Evolutionary conservation across 768 basidiomycete genomes (phyloP).

Genomic region (Boletus rubroflammeus): DNA sequence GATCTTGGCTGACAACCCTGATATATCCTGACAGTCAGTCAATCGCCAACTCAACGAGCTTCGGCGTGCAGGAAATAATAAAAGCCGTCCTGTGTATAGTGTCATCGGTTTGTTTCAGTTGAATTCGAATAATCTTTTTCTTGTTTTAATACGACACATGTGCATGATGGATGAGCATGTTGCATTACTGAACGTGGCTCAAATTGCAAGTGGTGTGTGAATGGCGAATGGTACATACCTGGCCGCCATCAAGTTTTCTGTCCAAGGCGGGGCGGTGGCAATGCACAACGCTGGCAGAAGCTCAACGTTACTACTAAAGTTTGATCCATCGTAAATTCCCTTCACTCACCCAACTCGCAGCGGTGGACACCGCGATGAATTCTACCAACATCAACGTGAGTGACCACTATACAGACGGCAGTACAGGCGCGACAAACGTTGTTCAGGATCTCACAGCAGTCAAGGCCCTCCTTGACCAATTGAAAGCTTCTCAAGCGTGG

Average conservation of each 20-base stretch:
- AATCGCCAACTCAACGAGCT: not conserved
- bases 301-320: not conserved
- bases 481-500: slow-evolving; percentile 69
- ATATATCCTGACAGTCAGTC: not conserved
- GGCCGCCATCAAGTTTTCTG: not conserved
- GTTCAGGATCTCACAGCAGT: slow-evolving; percentile 62
- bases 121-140: not conserved
- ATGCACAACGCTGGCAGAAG: not conserved
- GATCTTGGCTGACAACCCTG: not conserved
- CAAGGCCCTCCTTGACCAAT: slow-evolving; percentile 65
- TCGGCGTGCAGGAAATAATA: not conserved
- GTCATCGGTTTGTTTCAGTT: not conserved
- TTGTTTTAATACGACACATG: not conserved
- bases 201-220: not conserved
- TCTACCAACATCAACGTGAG: slow-evolving; percentile 61
- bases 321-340: not conserved
- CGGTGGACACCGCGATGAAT: slow-evolving; percentile 3
- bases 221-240: not conserved
- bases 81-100: not conserved
- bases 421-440: not conserved
- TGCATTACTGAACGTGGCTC: not conserved
- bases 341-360: not conserved
- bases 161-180: not conserved
- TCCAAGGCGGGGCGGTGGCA: not conserved
- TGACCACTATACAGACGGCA: not conserved